Base-by-base conservation (phyloP, 2,329 filamentous ascomycete genomes). In the Gnomoniopsis sp. region DNA sequence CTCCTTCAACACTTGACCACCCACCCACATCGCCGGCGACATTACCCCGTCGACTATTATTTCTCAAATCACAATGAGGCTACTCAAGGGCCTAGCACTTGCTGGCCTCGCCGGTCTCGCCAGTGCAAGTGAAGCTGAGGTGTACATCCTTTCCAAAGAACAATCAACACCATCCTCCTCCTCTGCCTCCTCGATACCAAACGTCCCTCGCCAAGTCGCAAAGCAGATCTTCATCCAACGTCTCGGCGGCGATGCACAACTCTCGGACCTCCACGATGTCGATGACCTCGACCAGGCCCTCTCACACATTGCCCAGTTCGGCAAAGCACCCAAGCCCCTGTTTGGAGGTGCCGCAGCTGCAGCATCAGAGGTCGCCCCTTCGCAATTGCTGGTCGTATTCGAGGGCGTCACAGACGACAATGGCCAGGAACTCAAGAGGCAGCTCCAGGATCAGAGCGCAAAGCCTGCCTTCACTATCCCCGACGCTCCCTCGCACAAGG, bases 211-310 rank as follows among this genome's bases (percentile, higher is more conserved):
- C 65, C 77, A 80, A 69, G 74, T 85, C 68, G 82, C 80, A 59
- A 78, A 82, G 67, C 76, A 87, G 60, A 77, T 88, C 66, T 70
- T 88, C 50, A 78, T 85, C 14, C 83, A 85, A 68, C 80, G 85
- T 53, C 71, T 85, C 59, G 76, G 76, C 19, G 73, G 75, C 57
- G 70, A 74, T 36, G 74, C 76, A 66, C 77, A 77, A 67, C 80
- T 76, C 62, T 77, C 78, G 64, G 77, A 75, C 64, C 75, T 75
- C 66, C 77, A 72, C 68, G 79, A 77, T 65, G 74, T 69, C 36
- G 63, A 75, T 60, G 69, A 75, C 49, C 74, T 79, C 58, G 77
- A 83, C 46, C 72, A 73, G 41, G 79, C 82, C 10, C 71, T 90
- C 43, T 74, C 77, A 51, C 74, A 83, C 64, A 75, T 91, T 67